These are phyloP conservation scores for Verbascum thapsus DNA, from an alignment of 257 asterid species.

Conservation along the genomic window DNA sequence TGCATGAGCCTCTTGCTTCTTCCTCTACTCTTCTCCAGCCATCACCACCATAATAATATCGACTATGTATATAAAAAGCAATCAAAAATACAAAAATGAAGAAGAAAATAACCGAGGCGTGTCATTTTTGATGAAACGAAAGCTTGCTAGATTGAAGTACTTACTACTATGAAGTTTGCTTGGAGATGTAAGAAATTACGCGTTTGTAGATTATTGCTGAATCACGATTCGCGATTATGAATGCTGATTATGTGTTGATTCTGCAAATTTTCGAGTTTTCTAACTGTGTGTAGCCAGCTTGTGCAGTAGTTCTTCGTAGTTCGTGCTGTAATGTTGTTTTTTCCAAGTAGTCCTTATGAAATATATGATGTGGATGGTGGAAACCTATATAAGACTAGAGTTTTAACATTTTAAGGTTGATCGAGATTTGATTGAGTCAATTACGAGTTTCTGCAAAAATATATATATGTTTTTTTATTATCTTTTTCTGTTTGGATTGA, in stretches of 20 bases:
- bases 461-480: no score
- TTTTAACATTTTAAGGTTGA: no score
- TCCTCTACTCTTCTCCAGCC: slow-evolving; percentile 72
- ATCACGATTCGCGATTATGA: slow-evolving; percentile 4
- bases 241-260: neutral
- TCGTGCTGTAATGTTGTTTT: no score
- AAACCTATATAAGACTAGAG: no score
- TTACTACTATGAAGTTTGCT: slow-evolving; percentile 20
- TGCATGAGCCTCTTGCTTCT: slow-evolving; percentile 74
- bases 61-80: no score
- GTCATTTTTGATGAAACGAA: slow-evolving; percentile 14
- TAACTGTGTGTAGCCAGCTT: neutral
- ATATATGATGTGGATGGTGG: no score
- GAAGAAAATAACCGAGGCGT: neutral
- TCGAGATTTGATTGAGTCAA: no score
- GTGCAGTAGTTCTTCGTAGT: no score
- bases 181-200: neutral
- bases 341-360: no score
- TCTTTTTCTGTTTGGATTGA: no score
- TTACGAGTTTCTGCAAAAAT: no score
- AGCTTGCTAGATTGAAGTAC: slow-evolving; percentile 23
- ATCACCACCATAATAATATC: slow-evolving; percentile 34
- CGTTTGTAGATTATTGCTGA: slow-evolving; percentile 2
- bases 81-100: neutral
- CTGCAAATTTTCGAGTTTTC: neutral